Percentiles rank a stretch among this genome's conserved stretches.
phyloP scores from a whole-genome alignment of 2,329 filamentous ascomycete species.

The Nemania abortiva region DNA sequence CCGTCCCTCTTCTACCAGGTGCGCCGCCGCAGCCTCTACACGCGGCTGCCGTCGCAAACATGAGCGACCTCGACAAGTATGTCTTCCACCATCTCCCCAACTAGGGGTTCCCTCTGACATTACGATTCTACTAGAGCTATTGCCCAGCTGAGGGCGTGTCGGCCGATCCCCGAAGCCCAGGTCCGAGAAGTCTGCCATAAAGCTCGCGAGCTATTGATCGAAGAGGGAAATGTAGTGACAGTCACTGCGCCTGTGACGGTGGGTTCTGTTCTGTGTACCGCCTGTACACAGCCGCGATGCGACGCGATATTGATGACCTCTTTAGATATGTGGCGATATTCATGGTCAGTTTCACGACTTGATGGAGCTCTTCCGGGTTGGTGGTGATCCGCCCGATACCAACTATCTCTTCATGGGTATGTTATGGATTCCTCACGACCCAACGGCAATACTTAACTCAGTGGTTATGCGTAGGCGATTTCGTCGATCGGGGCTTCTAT shows the following conservation, averaged over 20 bases:
- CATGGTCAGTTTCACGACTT: conserved; percentile 97
- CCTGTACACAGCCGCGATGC: not conserved
- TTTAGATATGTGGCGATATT: conserved; percentile 92
- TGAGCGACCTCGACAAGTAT: conserved; percentile 96
- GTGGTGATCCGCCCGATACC: conserved; percentile 92
- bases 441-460: conserved; percentile 30
- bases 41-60: conserved; percentile 55
- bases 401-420: conserved; percentile 97
- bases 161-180: conserved; percentile 93
- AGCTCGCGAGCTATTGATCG: conserved; percentile 93
- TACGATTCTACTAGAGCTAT: conserved; percentile 75
- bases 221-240: conserved; percentile 96
- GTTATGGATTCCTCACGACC: conserved; percentile 30
- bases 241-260: conserved; percentile 95
- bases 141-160: conserved; percentile 92
- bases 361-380: conserved; percentile 96
- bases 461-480: conserved; percentile 76
- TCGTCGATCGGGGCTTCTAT: conserved; percentile 98
- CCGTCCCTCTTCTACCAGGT: conserved; percentile 17
- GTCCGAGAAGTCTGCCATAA: conserved; percentile 98
- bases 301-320: conserved; percentile 31
- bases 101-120: conserved; percentile 19
- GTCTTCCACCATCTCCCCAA: conserved; percentile 9
- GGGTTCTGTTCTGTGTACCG: conserved; percentile 49
- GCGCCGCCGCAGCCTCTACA: conserved; percentile 23